Evolutionary conservation across 768 basidiomycete genomes (phyloP).

Genomic region (Porphyrellus cyaneotinctus): DNA sequence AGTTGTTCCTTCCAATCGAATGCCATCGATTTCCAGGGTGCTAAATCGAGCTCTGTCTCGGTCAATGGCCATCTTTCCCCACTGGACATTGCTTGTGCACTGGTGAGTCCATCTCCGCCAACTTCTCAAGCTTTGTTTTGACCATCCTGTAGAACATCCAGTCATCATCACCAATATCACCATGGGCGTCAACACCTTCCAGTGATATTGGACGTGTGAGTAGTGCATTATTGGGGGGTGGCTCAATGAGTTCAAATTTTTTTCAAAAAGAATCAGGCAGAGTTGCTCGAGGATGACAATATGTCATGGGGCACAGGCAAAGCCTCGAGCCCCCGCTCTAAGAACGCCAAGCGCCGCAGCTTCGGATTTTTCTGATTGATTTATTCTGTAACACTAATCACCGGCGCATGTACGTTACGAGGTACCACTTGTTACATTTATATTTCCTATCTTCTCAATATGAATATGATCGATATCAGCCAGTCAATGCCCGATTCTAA

Average conservation of each 20-base stretch:
- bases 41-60: conserved; percentile 18
- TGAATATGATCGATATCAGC: neutral
- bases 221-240: neutral
- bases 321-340: neutral
- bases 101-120: conserved; percentile 14
- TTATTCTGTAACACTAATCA: neutral
- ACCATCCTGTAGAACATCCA: conserved; percentile 7
- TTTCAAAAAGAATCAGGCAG: conserved; percentile 10
- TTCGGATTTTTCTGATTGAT: conserved; percentile 10
- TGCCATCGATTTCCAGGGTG: conserved; percentile 10
- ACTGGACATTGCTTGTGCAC: conserved; percentile 17
- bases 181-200: neutral
- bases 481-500: neutral
- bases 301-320: conserved; percentile 24
- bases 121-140: neutral
- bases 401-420: conserved; percentile 9
- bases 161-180: conserved; percentile 5
- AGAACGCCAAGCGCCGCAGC: conserved; percentile 6
- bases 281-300: conserved; percentile 29
- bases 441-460: neutral
- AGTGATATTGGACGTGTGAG: conserved; percentile 17
- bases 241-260: neutral
- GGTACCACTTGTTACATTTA: neutral
- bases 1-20: neutral
- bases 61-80: conserved; percentile 18